Percentiles rank a stretch among this genome's conserved stretches.
Evolutionary conservation across 768 basidiomycete species (phyloP).

Genomic region (Suillus ampliporus): DNA sequence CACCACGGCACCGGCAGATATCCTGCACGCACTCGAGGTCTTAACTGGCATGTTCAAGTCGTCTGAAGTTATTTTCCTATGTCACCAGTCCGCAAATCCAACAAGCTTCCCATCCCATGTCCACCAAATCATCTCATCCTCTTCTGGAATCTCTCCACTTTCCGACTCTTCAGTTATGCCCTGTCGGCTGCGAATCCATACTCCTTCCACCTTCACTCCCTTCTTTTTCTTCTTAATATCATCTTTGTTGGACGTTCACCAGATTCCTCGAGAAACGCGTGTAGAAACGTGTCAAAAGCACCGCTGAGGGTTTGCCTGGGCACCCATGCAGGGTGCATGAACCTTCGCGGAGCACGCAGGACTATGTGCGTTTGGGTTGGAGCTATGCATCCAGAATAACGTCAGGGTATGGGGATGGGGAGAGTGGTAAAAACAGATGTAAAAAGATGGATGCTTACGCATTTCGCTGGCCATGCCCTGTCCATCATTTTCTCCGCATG

Average conservation of each 20-base stretch:
- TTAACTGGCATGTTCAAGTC: too few relatives aligned
- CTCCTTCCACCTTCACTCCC: constrained; percentile 40
- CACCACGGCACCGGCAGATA: too few relatives aligned
- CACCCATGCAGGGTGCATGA: constrained; percentile 52
- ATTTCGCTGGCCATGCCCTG: constrained; percentile 47
- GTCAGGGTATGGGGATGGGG: neutral
- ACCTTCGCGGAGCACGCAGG: constrained; percentile 53
- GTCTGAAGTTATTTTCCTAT: neutral
- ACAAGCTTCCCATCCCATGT: constrained; percentile 53
- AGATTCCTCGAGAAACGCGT: constrained; percentile 40
- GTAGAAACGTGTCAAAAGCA: constrained; percentile 43
- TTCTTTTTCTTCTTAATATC: constrained; percentile 37
- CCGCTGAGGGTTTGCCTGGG: constrained; percentile 49
- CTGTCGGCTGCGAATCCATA: constrained; percentile 43
- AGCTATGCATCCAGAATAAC: constrained; percentile 30
- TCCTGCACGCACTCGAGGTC: too few relatives aligned
- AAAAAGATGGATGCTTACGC: constrained; percentile 28
- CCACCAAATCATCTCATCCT: constrained; percentile 59
- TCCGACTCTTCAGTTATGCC: constrained; percentile 7
- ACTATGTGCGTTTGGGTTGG: constrained; percentile 54
- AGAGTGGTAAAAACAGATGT: neutral
- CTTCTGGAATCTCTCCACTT: constrained; percentile 37
- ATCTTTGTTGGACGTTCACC: constrained; percentile 20
- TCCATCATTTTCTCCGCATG: constrained; percentile 47
- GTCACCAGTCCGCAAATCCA: constrained; percentile 54